Conservation (phyloP, 768 basidiomycete genomes). For the Kwoniella bestiolae region DNA sequence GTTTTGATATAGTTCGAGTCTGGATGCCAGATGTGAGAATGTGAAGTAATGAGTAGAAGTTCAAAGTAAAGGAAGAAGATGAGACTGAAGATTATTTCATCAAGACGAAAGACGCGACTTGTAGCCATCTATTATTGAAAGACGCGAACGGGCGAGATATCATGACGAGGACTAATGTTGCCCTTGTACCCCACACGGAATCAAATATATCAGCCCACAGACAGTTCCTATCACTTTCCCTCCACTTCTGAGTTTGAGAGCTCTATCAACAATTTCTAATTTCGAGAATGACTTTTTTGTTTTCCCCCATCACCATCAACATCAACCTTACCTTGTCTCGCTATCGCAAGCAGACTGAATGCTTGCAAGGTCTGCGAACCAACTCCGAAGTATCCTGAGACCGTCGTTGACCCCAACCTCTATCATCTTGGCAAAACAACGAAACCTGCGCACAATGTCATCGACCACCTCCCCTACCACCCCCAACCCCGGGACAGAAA, state of each 20-base stretch:
- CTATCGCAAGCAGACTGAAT: not conserved
- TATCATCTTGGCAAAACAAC: too few species aligned
- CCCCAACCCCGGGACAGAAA: not conserved
- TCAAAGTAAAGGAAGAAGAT: not conserved
- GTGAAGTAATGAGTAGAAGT: too few species aligned
- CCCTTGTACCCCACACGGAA: too few species aligned
- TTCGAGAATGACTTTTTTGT: slow-evolving; percentile 7
- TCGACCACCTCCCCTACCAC: not conserved
- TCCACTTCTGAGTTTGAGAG: too few species aligned
- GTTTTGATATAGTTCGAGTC: slow-evolving; percentile 8
- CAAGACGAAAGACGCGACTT: slow-evolving; percentile 6
- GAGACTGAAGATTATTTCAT: not conserved
- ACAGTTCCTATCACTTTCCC: too few species aligned
- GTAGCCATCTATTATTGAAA: not conserved
- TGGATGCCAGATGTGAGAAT: not conserved
- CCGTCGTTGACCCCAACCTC: too few species aligned
- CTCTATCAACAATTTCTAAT: not conserved
- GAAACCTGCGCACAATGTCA: slow-evolving; percentile 15
- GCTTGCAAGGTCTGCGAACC: not conserved
- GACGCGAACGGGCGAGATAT: not conserved
- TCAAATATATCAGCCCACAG: too few species aligned
- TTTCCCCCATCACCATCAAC: not conserved
- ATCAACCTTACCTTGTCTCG: not conserved
- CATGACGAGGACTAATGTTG: slow-evolving; percentile 28
- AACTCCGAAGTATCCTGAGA: not conserved